A percentile compares a stretch with the other conserved stretches of the same genome.
These are phyloP conservation scores for Naematelia aurantialba DNA, from an alignment of 768 basidiomycete species.

Conservation along the genomic window DNA sequence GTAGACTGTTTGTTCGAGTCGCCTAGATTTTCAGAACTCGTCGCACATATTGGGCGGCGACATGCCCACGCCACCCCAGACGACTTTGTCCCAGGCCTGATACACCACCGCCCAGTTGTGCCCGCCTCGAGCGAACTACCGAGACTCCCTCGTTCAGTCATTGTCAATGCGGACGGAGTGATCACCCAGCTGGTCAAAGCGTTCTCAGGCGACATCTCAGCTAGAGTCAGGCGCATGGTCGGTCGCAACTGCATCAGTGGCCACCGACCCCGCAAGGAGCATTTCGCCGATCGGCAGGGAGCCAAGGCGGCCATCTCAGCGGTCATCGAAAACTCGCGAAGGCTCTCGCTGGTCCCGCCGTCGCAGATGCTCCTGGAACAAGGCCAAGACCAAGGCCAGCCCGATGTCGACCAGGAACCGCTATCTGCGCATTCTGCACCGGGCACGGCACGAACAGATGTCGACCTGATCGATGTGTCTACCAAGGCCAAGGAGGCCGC, in stretches of 20 bases:
- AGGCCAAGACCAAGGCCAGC: neutral
- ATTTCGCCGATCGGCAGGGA: slow-evolving; percentile 18
- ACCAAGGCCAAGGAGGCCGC: neutral
- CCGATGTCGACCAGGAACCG: neutral
- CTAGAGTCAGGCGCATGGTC: slow-evolving; percentile 5
- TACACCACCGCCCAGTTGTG: slow-evolving; percentile 24
- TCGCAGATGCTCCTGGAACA: neutral
- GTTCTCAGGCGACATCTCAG: neutral
- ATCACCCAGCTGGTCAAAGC: slow-evolving; percentile 1
- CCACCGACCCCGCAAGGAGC: slow-evolving; percentile 20
- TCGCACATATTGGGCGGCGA: slow-evolving; percentile 39
- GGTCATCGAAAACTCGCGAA: slow-evolving; percentile 22
- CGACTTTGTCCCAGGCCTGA: slow-evolving; percentile 42
- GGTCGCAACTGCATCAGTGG: slow-evolving; percentile 16
- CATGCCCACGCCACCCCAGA: slow-evolving; percentile 36
- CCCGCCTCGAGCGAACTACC: neutral
- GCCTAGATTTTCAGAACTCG: slow-evolving; percentile 24
- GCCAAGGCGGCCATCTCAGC: slow-evolving; percentile 30
- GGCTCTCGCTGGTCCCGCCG: neutral
- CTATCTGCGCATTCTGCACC: neutral
- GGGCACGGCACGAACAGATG: neutral
- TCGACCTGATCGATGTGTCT: neutral
- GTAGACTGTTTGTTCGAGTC: slow-evolving; percentile 42
- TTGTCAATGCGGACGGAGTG: slow-evolving; percentile 1
- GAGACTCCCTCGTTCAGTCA: neutral